Conservation (phyloP, 768 basidiomycete genomes). For the Mycena venus region DNA sequence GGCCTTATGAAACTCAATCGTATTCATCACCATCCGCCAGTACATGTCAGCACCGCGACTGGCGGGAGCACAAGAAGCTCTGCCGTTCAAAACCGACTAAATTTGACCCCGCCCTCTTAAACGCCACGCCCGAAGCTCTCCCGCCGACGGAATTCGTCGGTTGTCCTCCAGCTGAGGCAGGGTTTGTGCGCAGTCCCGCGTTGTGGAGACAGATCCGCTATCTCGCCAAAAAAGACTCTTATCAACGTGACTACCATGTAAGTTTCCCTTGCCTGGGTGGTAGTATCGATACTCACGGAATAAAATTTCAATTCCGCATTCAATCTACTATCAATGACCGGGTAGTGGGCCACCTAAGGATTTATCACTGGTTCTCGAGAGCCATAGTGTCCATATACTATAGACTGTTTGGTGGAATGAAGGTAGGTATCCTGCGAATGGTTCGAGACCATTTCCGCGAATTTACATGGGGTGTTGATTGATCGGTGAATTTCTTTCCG, state of each 20-base stretch:
- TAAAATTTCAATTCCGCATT: too few species aligned
- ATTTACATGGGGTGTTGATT: too few species aligned
- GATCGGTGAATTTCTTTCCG: too few species aligned
- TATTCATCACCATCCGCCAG: neutral
- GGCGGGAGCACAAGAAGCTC: conserved; percentile 19
- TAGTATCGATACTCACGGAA: too few species aligned
- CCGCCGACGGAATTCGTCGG: neutral
- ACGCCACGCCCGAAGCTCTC: neutral
- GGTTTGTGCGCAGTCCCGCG: neutral
- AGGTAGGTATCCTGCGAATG: too few species aligned
- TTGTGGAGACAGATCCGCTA: neutral
- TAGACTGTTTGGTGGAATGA: too few species aligned
- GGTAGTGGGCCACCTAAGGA: too few species aligned
- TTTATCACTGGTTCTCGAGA: too few species aligned
- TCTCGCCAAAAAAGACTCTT: neutral
- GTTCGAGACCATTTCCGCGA: too few species aligned
- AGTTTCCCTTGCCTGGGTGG: neutral
- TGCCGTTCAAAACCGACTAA: neutral
- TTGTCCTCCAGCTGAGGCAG: neutral
- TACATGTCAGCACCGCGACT: conserved; percentile 5
- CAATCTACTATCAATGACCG: too few species aligned
- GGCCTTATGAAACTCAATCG: neutral
- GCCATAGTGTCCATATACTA: too few species aligned
- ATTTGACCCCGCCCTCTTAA: conserved; percentile 12
- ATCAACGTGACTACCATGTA: conserved; percentile 10